Evolutionary conservation across 2,329 filamentous ascomycete genomes (phyloP).

Genomic region (Colletotrichum eremochloae): DNA sequence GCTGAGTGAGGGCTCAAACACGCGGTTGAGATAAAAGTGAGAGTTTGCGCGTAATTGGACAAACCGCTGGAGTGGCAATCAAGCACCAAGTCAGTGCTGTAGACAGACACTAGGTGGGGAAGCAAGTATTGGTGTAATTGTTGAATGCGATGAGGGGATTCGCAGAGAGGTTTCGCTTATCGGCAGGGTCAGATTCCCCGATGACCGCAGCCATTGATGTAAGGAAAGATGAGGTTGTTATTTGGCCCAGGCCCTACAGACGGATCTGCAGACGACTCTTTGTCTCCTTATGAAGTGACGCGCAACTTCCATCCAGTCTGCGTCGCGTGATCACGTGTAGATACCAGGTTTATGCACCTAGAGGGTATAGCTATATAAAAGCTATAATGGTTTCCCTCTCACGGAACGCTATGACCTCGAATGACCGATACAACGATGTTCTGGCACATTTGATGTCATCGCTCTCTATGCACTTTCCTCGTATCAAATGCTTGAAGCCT

Average conservation of each 20-base stretch:
- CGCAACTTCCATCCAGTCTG: not conserved
- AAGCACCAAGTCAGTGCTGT: not conserved
- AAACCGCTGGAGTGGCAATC: not conserved
- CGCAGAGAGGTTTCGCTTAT: not conserved
- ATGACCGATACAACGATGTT: conserved; percentile 8
- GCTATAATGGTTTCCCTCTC: no score
- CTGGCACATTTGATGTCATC: not conserved
- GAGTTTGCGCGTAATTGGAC: not conserved
- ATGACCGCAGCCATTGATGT: not conserved
- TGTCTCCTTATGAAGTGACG: not conserved
- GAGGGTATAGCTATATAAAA: not conserved
- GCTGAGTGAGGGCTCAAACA: not conserved
- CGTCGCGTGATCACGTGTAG: conserved; percentile 31
- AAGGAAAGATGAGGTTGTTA: not conserved
- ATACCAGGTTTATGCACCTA: not conserved
- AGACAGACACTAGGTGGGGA: not conserved
- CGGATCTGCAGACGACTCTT: not conserved
- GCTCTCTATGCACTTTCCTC: not conserved
- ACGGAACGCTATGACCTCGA: not conserved
- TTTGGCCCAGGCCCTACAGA: not conserved
- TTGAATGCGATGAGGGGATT: not conserved
- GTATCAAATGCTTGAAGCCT: not conserved
- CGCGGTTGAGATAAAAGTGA: not conserved
- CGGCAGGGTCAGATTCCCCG: no score
- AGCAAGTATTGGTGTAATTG: not conserved